A percentile compares a stretch with the other conserved stretches of the same genome.
Conservation (phyloP, 495 filamentous ascomycete genomes). For the Penicillium antarcticum region DNA sequence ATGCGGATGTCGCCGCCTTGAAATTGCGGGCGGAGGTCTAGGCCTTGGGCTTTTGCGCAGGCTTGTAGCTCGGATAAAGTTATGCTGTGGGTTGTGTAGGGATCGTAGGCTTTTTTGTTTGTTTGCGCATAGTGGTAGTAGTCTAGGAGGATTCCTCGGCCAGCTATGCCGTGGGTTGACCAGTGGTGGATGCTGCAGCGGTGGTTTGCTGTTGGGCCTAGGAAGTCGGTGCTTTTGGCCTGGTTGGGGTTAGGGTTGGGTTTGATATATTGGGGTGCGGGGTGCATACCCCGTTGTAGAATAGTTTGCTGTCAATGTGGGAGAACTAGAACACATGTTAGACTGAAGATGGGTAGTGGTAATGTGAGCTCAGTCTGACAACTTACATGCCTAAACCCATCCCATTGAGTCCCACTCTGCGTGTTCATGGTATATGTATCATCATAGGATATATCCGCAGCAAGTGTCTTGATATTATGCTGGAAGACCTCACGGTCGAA, state of each 20-base stretch:
- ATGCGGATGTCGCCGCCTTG: slow-evolving; percentile 60
- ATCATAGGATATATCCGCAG: slow-evolving; percentile 46
- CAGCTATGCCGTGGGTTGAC: slow-evolving; percentile 45
- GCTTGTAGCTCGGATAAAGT: slow-evolving; percentile 52
- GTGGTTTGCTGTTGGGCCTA: slow-evolving; percentile 41
- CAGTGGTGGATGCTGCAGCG: slow-evolving; percentile 49
- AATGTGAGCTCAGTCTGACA: neutral
- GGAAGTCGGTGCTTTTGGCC: slow-evolving; percentile 44
- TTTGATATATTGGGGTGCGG: neutral
- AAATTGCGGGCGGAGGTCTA: slow-evolving; percentile 37
- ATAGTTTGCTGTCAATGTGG: slow-evolving; percentile 40
- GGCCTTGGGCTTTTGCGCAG: slow-evolving; percentile 50
- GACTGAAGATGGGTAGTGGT: neutral
- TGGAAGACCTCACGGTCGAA: slow-evolving; percentile 51
- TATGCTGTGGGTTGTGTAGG: slow-evolving; percentile 60
- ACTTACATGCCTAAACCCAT: slow-evolving; percentile 62
- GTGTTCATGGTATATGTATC: slow-evolving; percentile 68
- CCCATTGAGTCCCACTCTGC: slow-evolving; percentile 72
- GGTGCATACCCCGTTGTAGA: slow-evolving; percentile 47
- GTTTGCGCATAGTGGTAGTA: slow-evolving; percentile 39
- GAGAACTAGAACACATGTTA: slow-evolving; percentile 25
- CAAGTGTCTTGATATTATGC: slow-evolving; percentile 48
- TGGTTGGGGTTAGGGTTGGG: slow-evolving; percentile 9
- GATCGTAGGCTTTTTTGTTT: slow-evolving; percentile 48
- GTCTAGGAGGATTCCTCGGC: slow-evolving; percentile 50